Evolutionary conservation across 1,284 basidiomycete genomes (phyloP), one percentile per base, ranked within the genome.

Genomic region (Malassezia equina): DNA sequence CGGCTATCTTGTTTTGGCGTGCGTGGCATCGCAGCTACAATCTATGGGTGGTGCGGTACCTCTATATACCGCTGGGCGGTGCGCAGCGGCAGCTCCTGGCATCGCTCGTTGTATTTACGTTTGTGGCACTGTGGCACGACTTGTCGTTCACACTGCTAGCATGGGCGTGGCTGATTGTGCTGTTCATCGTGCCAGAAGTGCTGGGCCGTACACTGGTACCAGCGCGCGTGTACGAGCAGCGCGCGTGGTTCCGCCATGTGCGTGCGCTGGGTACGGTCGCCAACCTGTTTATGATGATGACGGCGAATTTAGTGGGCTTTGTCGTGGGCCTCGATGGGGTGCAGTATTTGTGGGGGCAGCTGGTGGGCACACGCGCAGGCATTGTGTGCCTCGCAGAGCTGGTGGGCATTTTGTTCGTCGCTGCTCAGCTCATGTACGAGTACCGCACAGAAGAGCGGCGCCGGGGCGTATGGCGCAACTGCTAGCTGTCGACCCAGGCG

Each of bases 111-210:
- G 84, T 95, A 27, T 98, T 98, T 78, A 86, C 91, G 0, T 98
- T 99, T 71, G 93, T 96, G n/a, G 94, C 94, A 0, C 78, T 98
- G 13, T 99, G 94, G 94, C 93, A 98, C 69, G 93, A 96, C 72
- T 79, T 98, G 0, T 86, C 86, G 0, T 85, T 94, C 75, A 81
- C 81, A 44, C 80, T 98, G 6, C 79, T 99, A 0, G 84, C 88
- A 0, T 99, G 94, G 94, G 93, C 93, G 1, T 98, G 93, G 93
- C 83, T 95, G 9, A 81, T 94, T 51, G 87, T 83, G 64, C 68
- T 94, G 39, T 95, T 99, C 75, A 84, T 99, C 55, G 63, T 91
- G 1, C 93, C 93, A 0, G 93, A 98, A 75, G 70, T 94, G 17
- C 56, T 82, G 4, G 63, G 2, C 85, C 36, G 34, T 21, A 34